Evolutionary conservation across 176 grass and related monocot genomes (phyloP).

Genomic region (Cocos nucifera): DNA sequence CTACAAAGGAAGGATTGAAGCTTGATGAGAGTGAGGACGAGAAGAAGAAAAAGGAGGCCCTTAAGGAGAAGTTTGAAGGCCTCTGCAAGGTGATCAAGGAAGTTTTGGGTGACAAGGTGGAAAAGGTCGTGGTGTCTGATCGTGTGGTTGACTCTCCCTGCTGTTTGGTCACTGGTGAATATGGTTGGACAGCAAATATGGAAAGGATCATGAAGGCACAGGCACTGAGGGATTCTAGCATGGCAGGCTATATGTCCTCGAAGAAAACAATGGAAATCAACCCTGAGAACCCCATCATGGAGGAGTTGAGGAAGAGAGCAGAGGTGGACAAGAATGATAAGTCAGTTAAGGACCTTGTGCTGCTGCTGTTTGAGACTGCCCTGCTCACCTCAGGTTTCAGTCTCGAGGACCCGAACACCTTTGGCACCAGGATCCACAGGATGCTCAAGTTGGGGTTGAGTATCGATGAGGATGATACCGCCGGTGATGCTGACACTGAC

Average conservation of each 20-base stretch:
- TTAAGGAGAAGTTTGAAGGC: neutral
- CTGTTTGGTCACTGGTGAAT: conserved; percentile 2
- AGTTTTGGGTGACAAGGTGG: conserved; percentile 5
- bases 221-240: neutral
- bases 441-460: conserved; percentile 4
- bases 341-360: neutral
- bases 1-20: conserved; percentile 5
- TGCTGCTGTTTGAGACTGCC: neutral
- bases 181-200: conserved; percentile 7
- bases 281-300: conserved; percentile 7
- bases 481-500: neutral
- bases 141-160: conserved; percentile 3
- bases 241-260: neutral
- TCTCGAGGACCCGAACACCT: conserved; percentile 1
- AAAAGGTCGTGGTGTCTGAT: neutral
- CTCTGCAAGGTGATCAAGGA: conserved; percentile 4
- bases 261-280: conserved; percentile 6
- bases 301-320: conserved; percentile 3
- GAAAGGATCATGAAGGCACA: conserved; percentile 10
- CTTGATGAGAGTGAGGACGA: conserved; percentile 7
- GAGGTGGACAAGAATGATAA: conserved; percentile 7
- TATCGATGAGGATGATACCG: neutral
- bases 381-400: conserved; percentile 1
- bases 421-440: conserved; percentile 7
- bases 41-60: neutral